Base-by-base conservation (phyloP, 2,329 filamentous ascomycete species). In the Endothia cerciana region DNA sequence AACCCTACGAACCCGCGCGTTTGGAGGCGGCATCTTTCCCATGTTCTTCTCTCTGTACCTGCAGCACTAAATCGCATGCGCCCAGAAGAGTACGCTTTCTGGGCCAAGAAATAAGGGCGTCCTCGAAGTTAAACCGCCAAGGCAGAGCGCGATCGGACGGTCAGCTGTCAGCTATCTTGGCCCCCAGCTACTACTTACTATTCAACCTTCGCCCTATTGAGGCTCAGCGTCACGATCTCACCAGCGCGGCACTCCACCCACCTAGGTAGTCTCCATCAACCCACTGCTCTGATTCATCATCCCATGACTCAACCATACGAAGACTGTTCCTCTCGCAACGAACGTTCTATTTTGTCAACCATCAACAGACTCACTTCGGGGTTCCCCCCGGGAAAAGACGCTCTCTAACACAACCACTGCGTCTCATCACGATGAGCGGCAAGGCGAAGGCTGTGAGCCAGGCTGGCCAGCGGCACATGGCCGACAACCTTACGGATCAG, bases 401-500 rank as follows among this genome's bases (percentile, higher is more conserved):
- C 22, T 8, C n/a, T 17, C 11, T 22, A 45, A 30, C n/a, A 59
- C 36, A 59, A 19, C 51, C 56, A 8, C 17, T 47, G 25, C 25
- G 11, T 36, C 28, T n/a, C 41, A 8, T 30, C 61, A 40, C 4
- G 61, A 63, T 56, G 49, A 63, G 28, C 49, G 28, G 19, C 61
- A 63, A 58, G 41, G 10, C 40, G 2, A 63, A 63, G 51, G 40
- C 28, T 4, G 49, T 33, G 19, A 36, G 47, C 33, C 60, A 25
- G 40, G 38, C 61, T 49, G 60, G 57, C 13, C 63, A 65, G 49
- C 55, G 64, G 43, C 66, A 64, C 41, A 47, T 61, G n/a, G 51
- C 66, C n/a, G 66, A 68, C 51, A 66, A 66, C 30, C 61, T 68
- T n/a, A 65, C 63, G 19, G 62, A 61, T 19, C 64, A 68, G 25